Evolutionary conservation across 2,329 filamentous ascomycete genomes (phyloP).

Genomic region (Rhynchosporium graminicola): DNA sequence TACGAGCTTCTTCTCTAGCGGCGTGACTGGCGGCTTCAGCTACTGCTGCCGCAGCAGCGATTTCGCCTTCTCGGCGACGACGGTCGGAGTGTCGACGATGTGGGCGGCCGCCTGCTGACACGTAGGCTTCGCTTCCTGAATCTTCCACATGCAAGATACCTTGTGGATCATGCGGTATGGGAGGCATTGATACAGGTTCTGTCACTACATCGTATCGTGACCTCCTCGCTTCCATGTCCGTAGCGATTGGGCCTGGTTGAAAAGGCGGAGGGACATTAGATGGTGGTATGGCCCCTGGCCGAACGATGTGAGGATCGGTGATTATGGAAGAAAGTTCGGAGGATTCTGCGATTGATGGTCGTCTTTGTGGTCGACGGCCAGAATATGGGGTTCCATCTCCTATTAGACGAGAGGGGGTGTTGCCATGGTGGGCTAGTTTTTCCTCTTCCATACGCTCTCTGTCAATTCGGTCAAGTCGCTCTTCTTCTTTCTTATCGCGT

Average conservation of each 20-base stretch:
- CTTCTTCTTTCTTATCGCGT: slow-evolving; percentile 45
- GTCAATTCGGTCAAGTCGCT: slow-evolving; percentile 44
- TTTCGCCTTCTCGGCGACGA: slow-evolving; percentile 47
- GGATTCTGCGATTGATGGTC: slow-evolving; percentile 28
- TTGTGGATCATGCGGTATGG: slow-evolving; percentile 55
- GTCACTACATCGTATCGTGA: slow-evolving; percentile 43
- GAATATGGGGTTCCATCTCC: slow-evolving; percentile 64
- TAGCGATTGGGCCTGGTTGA: slow-evolving; percentile 25
- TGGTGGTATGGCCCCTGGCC: slow-evolving; percentile 46
- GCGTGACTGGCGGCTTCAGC: slow-evolving; percentile 51
- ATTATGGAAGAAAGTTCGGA: slow-evolving; percentile 39
- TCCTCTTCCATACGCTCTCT: slow-evolving; percentile 53
- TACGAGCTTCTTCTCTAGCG: slow-evolving; percentile 47
- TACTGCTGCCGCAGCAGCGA: slow-evolving; percentile 48
- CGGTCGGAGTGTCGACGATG: slow-evolving; percentile 50
- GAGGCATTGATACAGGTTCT: slow-evolving; percentile 51
- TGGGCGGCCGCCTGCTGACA: slow-evolving; percentile 45
- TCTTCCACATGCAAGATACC: slow-evolving; percentile 45
- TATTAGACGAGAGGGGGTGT: slow-evolving; percentile 55
- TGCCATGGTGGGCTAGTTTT: slow-evolving; percentile 57
- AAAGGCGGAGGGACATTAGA: slow-evolving; percentile 30
- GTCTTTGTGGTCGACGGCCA: slow-evolving; percentile 42
- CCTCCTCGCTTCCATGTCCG: slow-evolving; percentile 38
- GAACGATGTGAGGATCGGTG: slow-evolving; percentile 41
- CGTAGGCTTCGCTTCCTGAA: slow-evolving; percentile 48